Evolutionary conservation across 306 rosid species (phyloP).

Genomic region (Lathyrus oleraceus): DNA sequence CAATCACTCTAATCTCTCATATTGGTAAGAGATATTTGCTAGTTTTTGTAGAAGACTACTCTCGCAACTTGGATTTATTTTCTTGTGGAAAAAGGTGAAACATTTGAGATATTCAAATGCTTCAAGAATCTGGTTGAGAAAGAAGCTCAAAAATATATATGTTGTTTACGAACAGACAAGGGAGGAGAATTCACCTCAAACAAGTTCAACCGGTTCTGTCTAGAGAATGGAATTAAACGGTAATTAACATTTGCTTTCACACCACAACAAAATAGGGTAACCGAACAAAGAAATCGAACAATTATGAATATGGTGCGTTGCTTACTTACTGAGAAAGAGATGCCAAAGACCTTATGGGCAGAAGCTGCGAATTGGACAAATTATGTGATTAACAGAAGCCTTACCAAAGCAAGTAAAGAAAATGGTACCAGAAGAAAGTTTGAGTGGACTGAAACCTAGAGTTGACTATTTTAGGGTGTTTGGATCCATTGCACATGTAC

Average conservation of each 20-base stretch:
- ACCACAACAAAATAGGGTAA: neutral
- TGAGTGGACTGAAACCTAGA: neutral
- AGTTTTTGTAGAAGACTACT: no score
- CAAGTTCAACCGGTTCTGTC: no score
- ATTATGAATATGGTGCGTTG: neutral
- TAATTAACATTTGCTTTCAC: neutral
- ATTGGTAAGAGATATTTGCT: neutral
- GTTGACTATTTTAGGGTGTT: no score
- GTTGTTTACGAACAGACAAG: neutral
- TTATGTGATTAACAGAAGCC: neutral
- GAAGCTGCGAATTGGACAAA: neutral
- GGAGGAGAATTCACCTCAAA: no score
- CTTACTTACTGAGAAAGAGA: neutral
- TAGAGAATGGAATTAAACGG: neutral
- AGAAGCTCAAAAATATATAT: neutral
- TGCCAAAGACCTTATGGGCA: neutral
- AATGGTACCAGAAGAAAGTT: conserved; percentile 1
- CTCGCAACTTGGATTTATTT: no score
- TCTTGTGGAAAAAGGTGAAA: neutral
- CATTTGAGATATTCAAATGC: neutral
- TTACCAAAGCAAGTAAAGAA: conserved; percentile 2
- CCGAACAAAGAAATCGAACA: neutral
- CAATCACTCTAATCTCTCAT: neutral
- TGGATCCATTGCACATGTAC: no score
- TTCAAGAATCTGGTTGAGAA: neutral